A percentile compares a stretch with the other conserved stretches of the same genome.
Conservation (phyloP, 345 rosid genomes). For the Moricandia moricandioides region DNA sequence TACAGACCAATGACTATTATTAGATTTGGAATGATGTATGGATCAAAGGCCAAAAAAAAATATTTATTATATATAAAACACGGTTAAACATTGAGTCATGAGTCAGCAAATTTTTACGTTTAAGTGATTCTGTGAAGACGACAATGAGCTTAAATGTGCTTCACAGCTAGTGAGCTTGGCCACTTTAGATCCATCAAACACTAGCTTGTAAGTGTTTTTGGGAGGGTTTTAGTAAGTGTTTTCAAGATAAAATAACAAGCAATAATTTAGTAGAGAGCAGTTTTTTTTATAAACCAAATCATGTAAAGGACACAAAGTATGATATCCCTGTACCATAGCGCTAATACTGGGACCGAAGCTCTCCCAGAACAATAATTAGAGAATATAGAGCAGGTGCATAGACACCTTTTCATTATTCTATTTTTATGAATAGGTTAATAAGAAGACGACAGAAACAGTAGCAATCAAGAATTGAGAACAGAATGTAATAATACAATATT, state of each 20-base stretch:
- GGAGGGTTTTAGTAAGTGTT: neutral
- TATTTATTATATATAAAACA: too few relatives aligned
- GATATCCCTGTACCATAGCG: constrained; percentile 13
- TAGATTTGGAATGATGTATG: too few relatives aligned
- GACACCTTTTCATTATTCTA: neutral
- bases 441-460: constrained; percentile 7
- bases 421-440: neutral
- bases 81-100: too few relatives aligned
- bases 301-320: constrained; percentile 22
- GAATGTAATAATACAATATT: constrained; percentile 12
- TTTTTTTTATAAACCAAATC: constrained; percentile 7
- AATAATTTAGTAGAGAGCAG: neutral
- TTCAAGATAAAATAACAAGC: neutral
- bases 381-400: constrained; percentile 22
- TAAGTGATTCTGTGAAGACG: too few relatives aligned
- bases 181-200: too few relatives aligned
- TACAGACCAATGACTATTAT: neutral
- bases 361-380: neutral
- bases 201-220: too few relatives aligned
- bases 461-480: constrained; percentile 22
- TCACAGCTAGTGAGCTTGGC: too few relatives aligned
- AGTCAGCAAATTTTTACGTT: too few relatives aligned
- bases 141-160: too few relatives aligned
- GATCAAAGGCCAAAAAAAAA: too few relatives aligned
- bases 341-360: constrained; percentile 18